Percentiles rank a stretch among this genome's conserved stretches.
Conservation (phyloP, 1,284 basidiomycete species). For the Leccinum huronense region DNA sequence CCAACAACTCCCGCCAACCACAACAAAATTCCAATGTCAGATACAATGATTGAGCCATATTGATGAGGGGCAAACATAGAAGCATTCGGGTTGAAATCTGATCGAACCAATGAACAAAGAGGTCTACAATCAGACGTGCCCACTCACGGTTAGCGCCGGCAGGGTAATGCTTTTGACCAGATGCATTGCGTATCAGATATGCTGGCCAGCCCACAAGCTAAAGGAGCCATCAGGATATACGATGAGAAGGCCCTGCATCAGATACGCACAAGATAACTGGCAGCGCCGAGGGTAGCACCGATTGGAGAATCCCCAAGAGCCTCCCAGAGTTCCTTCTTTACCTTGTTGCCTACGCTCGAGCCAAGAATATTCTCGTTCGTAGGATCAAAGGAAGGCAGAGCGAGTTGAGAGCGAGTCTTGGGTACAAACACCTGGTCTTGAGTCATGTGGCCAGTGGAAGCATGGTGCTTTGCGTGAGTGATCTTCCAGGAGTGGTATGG, state of each 20-base stretch:
- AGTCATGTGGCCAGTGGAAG: constrained; percentile 91
- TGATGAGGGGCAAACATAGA: constrained; percentile 89
- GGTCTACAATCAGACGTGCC: constrained; percentile 4
- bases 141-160: constrained; percentile 76
- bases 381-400: constrained; percentile 65
- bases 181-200: constrained; percentile 85
- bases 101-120: background rate
- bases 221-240: constrained; percentile 8
- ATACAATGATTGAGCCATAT: constrained; percentile 74
- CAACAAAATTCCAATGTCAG: constrained; percentile 80
- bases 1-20: constrained; percentile 64
- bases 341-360: constrained; percentile 64
- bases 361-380: constrained; percentile 69
- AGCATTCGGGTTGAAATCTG: constrained; percentile 82
- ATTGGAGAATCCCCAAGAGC: constrained; percentile 93
- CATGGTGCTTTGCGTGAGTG: constrained; percentile 96
- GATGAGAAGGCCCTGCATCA: background rate
- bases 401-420: constrained; percentile 74
- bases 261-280: constrained; percentile 67
- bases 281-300: constrained; percentile 64
- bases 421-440: constrained; percentile 98
- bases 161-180: constrained; percentile 88
- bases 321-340: constrained; percentile 81
- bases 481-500: constrained; percentile 99
- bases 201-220: constrained; percentile 84